Conservation (phyloP, 2,329 filamentous ascomycete genomes). For the Colletotrichum plurivorum region DNA sequence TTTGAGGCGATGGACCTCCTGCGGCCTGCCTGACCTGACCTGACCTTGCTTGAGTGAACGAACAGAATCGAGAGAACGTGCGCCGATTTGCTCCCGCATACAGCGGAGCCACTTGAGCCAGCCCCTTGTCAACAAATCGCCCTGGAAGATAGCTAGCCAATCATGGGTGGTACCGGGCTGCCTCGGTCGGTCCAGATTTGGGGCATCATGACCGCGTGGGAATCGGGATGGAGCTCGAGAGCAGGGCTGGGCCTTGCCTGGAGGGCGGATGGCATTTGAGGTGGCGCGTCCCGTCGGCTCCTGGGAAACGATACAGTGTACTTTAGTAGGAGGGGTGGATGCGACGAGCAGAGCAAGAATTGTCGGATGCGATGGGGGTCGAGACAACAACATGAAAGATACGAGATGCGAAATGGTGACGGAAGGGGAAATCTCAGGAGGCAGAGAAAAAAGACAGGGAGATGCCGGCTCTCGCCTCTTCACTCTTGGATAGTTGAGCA, state of each 20-base stretch:
- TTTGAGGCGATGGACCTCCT: slow-evolving; percentile 1
- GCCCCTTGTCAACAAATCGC: neutral
- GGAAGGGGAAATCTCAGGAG: no score
- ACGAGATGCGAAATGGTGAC: no score
- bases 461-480: no score
- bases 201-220: slow-evolving; percentile 25
- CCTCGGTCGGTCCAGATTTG: slow-evolving; percentile 25
- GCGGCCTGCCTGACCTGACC: no score
- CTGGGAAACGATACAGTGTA: no score
- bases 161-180: slow-evolving; percentile 29
- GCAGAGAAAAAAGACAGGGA: no score
- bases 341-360: no score
- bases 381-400: no score
- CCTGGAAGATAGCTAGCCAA: slow-evolving; percentile 7
- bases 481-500: no score
- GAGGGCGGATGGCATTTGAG: neutral
- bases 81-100: slow-evolving; percentile 36
- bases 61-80: slow-evolving; percentile 18
- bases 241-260: slow-evolving; percentile 14
- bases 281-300: neutral
- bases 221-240: slow-evolving; percentile 14
- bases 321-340: no score
- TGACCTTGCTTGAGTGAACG: no score
- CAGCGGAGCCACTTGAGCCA: slow-evolving; percentile 18
- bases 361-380: no score